Percentiles rank a stretch among this genome's conserved stretches.
These are phyloP conservation scores for Rhizopus arrhizus DNA, from an alignment of 371 early-diverging fungal genomes.

Conservation along the genomic window DNA sequence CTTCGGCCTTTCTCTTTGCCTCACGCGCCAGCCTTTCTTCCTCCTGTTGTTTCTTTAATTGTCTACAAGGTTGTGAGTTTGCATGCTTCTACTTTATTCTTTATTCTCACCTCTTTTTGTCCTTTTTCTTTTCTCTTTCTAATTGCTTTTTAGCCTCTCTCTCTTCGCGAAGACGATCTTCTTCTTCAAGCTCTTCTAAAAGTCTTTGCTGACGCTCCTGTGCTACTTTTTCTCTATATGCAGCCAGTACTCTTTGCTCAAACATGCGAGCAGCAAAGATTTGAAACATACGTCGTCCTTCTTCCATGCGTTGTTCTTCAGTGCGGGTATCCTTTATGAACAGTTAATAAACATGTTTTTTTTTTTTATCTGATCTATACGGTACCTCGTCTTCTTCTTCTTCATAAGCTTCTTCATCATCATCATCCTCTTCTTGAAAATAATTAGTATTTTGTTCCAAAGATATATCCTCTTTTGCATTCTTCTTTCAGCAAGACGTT, in stretches of 20 bases:
- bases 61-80: constrained; percentile 55
- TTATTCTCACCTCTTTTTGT: constrained; percentile 58
- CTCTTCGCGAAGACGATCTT: constrained; percentile 72
- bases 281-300: constrained; percentile 91
- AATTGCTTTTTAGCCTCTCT: constrained; percentile 70
- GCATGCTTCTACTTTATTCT: constrained; percentile 68
- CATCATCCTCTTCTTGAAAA: constrained; percentile 50
- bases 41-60: constrained; percentile 47
- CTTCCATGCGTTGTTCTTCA: constrained; percentile 88
- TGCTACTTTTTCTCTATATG: constrained; percentile 91
- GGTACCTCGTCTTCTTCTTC: constrained; percentile 59
- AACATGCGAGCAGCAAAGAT: constrained; percentile 94
- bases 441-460: constrained; percentile 31
- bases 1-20: constrained; percentile 47
- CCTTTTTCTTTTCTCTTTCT: constrained; percentile 68
- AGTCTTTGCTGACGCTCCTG: constrained; percentile 79
- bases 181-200: constrained; percentile 80
- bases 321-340: constrained; percentile 65
- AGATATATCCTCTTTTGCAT: constrained; percentile 74
- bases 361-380: background rate
- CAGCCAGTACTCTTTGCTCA: constrained; percentile 89
- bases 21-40: constrained; percentile 46
- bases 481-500: constrained; percentile 86
- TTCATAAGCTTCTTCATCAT: constrained; percentile 67
- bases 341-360: background rate